A percentile compares a stretch with the other conserved stretches of the same genome.
Conservation (phyloP, 1,284 basidiomycete genomes). For the Ustilago hordei region DNA sequence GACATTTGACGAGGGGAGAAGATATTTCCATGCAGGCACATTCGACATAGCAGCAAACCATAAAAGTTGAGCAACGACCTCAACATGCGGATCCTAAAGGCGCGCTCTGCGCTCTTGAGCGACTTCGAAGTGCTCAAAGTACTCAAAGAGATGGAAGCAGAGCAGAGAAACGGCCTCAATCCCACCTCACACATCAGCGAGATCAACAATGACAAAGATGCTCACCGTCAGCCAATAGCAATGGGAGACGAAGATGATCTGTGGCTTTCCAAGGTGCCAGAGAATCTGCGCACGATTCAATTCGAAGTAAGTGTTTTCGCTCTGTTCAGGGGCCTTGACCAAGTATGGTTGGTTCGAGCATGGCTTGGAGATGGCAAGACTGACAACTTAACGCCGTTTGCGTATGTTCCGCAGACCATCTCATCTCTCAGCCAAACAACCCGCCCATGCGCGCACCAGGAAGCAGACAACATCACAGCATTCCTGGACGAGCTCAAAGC, state of each 20-base stretch:
- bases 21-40: slow-evolving; percentile 8
- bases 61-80: background rate
- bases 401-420: slow-evolving; percentile 75
- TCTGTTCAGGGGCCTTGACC: background rate
- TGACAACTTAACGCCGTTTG: background rate
- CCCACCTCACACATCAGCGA: slow-evolving; percentile 72
- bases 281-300: slow-evolving; percentile 88
- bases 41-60: slow-evolving; percentile 1
- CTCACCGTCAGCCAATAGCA: slow-evolving; percentile 1
- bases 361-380: too few relatives aligned
- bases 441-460: slow-evolving; percentile 79
- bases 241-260: slow-evolving; percentile 42
- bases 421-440: slow-evolving; percentile 81
- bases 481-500: slow-evolving; percentile 76
- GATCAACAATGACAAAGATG: slow-evolving; percentile 6
- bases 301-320: slow-evolving; percentile 78
- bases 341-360: too few relatives aligned
- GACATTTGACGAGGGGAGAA: background rate
- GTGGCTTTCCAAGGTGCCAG: slow-evolving; percentile 64
- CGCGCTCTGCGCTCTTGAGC: slow-evolving; percentile 82
- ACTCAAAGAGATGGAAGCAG: slow-evolving; percentile 80
- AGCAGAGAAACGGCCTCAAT: slow-evolving; percentile 73
- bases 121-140: slow-evolving; percentile 87
- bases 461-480: slow-evolving; percentile 75
- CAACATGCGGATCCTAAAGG: slow-evolving; percentile 78